Evolutionary conservation across 148 eudicot genomes (phyloP).

Genomic region (Tetragonia tetragonoides): DNA sequence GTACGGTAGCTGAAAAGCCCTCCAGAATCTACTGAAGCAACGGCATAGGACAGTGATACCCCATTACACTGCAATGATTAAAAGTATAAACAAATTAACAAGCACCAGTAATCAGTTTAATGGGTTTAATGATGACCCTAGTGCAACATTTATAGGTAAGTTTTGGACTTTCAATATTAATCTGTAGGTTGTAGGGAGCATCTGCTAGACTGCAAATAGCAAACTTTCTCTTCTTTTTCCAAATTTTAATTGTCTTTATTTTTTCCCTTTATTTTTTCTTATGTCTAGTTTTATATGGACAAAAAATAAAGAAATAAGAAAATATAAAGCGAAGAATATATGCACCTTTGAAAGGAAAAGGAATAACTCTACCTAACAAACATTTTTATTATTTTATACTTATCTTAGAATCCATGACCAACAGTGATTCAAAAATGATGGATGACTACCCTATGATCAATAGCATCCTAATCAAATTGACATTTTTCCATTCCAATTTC

Average conservation of each 20-base stretch:
- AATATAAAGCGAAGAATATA: too few relatives aligned
- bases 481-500: constrained; percentile 5
- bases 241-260: too few relatives aligned
- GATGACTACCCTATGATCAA: neutral
- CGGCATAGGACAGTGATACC: neutral
- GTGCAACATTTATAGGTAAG: neutral
- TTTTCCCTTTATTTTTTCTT: too few relatives aligned
- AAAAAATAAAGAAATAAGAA: too few relatives aligned
- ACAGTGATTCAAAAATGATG: too few relatives aligned
- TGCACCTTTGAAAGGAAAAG: too few relatives aligned
- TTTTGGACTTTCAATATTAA: neutral
- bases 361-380: too few relatives aligned
- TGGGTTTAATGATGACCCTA: neutral
- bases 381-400: too few relatives aligned
- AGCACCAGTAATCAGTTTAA: constrained; percentile 3
- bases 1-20: neutral
- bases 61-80: constrained; percentile 5
- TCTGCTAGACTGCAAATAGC: too few relatives aligned
- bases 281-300: too few relatives aligned
- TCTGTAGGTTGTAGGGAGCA: neutral
- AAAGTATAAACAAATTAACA: neutral
- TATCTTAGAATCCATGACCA: neutral
- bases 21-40: constrained; percentile 7
- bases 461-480: neutral
- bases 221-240: too few relatives aligned